phyloP scores from a whole-genome alignment of 177 flowering plant species.

The Vitis hybrid region DNA sequence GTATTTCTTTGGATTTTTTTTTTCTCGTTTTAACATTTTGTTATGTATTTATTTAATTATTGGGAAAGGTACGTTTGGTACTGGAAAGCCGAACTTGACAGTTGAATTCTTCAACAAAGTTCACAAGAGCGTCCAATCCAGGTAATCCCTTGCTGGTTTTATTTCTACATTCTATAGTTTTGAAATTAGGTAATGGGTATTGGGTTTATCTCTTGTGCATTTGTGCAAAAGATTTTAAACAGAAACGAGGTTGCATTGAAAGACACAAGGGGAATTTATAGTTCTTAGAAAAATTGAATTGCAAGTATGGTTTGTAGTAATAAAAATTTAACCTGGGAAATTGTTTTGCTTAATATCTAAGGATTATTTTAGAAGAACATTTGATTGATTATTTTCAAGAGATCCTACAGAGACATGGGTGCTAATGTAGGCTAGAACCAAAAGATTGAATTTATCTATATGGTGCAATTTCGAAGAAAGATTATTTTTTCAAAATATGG shows the following conservation, averaged over 20 bases:
- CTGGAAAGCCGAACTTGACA: conserved; percentile 44
- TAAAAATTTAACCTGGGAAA: too few relatives aligned
- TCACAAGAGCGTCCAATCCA: conserved; percentile 45
- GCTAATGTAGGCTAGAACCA: neutral
- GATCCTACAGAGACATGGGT: neutral
- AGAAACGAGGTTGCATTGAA: too few relatives aligned
- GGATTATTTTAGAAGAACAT: too few relatives aligned
- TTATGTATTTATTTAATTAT: neutral
- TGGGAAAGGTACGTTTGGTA: conserved; percentile 38
- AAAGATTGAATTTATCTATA: too few relatives aligned
- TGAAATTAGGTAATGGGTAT: neutral
- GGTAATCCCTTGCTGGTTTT: conserved; percentile 30
- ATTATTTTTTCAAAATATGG: too few relatives aligned
- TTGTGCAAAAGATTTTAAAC: neutral
- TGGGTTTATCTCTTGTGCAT: neutral
- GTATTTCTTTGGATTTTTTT: neutral
- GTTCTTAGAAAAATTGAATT: too few relatives aligned
- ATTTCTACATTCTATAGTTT: neutral
- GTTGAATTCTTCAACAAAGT: conserved; percentile 62
- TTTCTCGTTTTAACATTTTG: neutral
- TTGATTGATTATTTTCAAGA: neutral
- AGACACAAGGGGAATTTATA: too few relatives aligned
- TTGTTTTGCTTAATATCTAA: too few relatives aligned
- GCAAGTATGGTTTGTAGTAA: too few relatives aligned
- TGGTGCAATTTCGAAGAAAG: too few relatives aligned